Evolutionary conservation across 768 basidiomycete genomes (phyloP).

Genomic region (Lactarius quietus): DNA sequence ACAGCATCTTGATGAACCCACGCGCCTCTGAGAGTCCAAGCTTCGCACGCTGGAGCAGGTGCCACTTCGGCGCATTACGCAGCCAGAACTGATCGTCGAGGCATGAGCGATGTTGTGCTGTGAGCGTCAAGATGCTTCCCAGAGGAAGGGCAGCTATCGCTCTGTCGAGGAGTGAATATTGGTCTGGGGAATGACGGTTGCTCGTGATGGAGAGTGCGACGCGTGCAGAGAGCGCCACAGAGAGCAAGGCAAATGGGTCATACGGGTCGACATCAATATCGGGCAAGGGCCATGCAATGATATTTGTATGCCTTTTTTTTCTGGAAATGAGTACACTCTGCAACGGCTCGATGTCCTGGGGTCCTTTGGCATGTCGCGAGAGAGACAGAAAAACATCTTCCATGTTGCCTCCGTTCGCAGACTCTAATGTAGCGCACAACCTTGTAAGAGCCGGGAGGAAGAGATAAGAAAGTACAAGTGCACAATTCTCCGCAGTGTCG

Average conservation of each 20-base stretch:
- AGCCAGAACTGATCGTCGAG: no score
- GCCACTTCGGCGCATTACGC: no score
- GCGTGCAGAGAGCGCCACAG: no score
- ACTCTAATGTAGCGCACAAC: neutral
- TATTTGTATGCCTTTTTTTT: neutral
- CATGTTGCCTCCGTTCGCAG: neutral
- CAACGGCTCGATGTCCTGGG: constrained; percentile 7
- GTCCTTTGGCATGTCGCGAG: neutral
- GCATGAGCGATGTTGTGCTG: no score
- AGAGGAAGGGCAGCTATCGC: no score
- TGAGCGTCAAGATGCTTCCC: no score
- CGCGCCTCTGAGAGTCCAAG: no score
- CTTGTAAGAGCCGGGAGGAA: neutral
- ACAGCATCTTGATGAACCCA: neutral
- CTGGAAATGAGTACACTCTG: neutral
- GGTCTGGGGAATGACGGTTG: no score
- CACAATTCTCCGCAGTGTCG: neutral
- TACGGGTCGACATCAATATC: neutral
- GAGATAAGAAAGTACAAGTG: constrained; percentile 8
- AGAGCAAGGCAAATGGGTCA: neutral
- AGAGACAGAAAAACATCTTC: neutral
- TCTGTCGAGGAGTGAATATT: no score
- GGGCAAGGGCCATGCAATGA: constrained; percentile 8
- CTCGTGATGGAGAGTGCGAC: neutral
- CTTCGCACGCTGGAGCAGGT: no score